Evolutionary conservation across 2,329 filamentous ascomycete genomes (phyloP), one percentile per base, ranked within the genome.

Genomic region (Monilinia fructicola): DNA sequence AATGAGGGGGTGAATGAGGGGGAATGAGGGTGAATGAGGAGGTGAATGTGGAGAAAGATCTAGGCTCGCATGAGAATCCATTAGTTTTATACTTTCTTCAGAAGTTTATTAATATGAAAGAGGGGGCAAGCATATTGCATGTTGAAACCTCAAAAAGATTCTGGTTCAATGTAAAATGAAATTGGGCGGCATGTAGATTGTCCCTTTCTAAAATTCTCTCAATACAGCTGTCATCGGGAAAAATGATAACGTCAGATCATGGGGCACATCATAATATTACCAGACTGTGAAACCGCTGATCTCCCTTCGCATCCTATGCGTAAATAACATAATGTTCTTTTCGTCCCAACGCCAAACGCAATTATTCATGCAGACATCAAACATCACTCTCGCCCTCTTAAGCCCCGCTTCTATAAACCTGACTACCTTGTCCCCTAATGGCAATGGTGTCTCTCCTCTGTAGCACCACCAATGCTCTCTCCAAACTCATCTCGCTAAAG

Each of bases 371-470:
- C 23, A 59, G 31, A 59, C 23, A 60, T 61, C 44, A 61, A 38
- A 61, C 31, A 61, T 38, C 48, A 54, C 60, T 58, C 23, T 16
- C 35, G 26, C 14, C 16, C 7, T n/a, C 5, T 40, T 75, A 92
- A 64, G 87, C 87, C 62, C 89, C 89, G 74, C 89, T 90, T 69
- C 90, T 81, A 74, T 91, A 91, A 38, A 93, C 88, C 78, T 92
- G 87, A 50, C 85, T 84, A 7, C 90, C 90, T 72, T 91, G 90
- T 73, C 91, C 89, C 67, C 91, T 82, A 77, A 93, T 90, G 78
- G 91, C 89, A 73, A 95, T 89, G 2, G 91, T 96, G 73, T 97
- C 94, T 72, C 93, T 86, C 74, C 93, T 84, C 77, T 96, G 92
- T 79, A 99, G 79, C 21, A 98, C 86, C 80, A 94, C 88, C 73